Conservation (phyloP, 2,329 filamentous ascomycete genomes). For the Colletotrichum horii region DNA sequence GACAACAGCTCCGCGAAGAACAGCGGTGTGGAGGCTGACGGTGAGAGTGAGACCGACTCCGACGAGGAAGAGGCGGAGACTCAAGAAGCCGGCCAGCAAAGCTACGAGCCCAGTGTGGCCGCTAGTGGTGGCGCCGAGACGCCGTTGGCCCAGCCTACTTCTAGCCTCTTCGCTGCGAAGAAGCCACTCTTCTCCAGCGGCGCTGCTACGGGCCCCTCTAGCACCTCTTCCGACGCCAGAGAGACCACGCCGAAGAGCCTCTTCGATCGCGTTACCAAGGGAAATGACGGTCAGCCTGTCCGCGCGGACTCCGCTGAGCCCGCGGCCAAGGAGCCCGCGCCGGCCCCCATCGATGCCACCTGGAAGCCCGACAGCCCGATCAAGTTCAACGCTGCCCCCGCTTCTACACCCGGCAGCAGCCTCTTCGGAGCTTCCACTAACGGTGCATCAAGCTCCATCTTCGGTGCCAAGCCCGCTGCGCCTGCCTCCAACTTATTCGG, state of each 20-base stretch:
- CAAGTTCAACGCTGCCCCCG: conserved; percentile 51
- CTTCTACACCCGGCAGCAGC: conserved; percentile 24
- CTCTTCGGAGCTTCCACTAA: conserved; percentile 27
- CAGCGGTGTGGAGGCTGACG: conserved; percentile 55
- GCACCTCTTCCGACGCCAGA: conserved; percentile 44
- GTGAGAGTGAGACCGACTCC: conserved; percentile 49
- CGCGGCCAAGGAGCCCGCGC: conserved; percentile 33
- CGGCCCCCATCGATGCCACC: conserved; percentile 44
- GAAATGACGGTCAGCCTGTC: conserved; percentile 53
- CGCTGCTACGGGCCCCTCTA: conserved; percentile 32
- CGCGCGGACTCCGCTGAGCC: conserved; percentile 36
- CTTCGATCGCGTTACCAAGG: conserved; percentile 61
- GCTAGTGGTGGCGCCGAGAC: conserved; percentile 46
- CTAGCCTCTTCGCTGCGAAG: conserved; percentile 33
- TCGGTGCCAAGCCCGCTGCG: conserved; percentile 40
- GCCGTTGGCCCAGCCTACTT: conserved; percentile 39
- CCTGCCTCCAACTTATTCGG: conserved; percentile 40
- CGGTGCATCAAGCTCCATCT: conserved; percentile 35
- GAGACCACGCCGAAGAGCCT: conserved; percentile 55
- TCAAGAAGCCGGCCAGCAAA: conserved; percentile 47
- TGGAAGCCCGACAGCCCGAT: conserved; percentile 58
- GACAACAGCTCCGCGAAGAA: conserved; percentile 60
- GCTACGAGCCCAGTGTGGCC: conserved; percentile 47
- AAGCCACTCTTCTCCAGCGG: conserved; percentile 26
- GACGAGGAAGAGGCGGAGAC: conserved; percentile 44